A percentile compares a stretch with the other conserved stretches of the same genome.
These are phyloP conservation scores for Allium cepa DNA, from an alignment of 106 monocot genomes.

Conservation along the genomic window DNA sequence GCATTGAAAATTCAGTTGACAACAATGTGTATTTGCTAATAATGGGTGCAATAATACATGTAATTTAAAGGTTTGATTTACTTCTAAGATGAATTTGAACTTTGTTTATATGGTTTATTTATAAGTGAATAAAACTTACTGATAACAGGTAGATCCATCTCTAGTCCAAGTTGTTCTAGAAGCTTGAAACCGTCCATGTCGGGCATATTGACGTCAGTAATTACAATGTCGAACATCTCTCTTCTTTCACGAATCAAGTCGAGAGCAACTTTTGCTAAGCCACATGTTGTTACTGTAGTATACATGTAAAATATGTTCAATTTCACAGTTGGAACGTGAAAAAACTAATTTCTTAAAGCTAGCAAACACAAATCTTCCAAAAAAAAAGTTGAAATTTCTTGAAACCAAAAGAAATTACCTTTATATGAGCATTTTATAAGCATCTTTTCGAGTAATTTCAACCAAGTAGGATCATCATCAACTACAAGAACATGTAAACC, in stretches of 20 bases:
- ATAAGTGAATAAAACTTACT: slow-evolving; percentile 38
- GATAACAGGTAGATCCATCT: slow-evolving; percentile 97
- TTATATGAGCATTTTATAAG: slow-evolving; percentile 69
- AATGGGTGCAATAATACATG: too few relatives aligned
- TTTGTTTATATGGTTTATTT: too few relatives aligned
- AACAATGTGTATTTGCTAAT: too few relatives aligned
- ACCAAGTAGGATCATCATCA: slow-evolving; percentile 68
- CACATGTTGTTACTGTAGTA: slow-evolving; percentile 71
- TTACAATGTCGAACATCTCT: slow-evolving; percentile 88
- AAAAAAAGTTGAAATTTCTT: not conserved
- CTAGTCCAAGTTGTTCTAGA: slow-evolving; percentile 91
- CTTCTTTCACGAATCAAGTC: slow-evolving; percentile 72
- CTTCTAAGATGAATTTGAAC: too few relatives aligned
- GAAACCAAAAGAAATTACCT: slow-evolving; percentile 24
- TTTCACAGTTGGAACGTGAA: not conserved
- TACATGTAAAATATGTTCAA: not conserved
- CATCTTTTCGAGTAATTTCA: slow-evolving; percentile 76
- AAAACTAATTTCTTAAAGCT: too few relatives aligned
- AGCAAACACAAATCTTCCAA: not conserved
- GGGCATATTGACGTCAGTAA: slow-evolving; percentile 93
- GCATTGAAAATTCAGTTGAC: too few relatives aligned
- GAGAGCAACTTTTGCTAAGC: slow-evolving; percentile 69
- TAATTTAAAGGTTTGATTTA: too few relatives aligned
- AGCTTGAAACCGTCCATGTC: slow-evolving; percentile 99
- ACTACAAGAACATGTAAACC: slow-evolving; percentile 1